Conservation (phyloP, 1,139 yeast genomes). For the Diutina mesorugosa region DNA sequence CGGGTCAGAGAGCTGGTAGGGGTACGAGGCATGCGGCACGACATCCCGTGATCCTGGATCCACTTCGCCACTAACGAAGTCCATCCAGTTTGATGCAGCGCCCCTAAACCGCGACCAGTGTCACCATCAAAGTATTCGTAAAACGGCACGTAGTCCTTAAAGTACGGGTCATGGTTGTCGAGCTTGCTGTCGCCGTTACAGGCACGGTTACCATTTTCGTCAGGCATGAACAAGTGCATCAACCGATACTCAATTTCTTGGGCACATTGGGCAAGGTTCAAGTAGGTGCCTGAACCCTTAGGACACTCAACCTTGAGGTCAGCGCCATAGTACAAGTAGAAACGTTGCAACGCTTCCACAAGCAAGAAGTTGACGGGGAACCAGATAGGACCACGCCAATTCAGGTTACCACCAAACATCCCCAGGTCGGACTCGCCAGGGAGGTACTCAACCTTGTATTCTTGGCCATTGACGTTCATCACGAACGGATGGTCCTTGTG, state of each 20-base stretch:
- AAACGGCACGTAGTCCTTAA: constrained; percentile 69
- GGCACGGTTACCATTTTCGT: constrained; percentile 62
- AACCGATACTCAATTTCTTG: constrained; percentile 84
- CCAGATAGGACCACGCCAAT: constrained; percentile 99
- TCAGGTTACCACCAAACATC: constrained; percentile 93
- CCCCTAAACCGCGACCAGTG: constrained; percentile 89
- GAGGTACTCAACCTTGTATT: constrained; percentile 64
- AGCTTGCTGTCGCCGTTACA: constrained; percentile 61
- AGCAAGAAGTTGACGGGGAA: constrained; percentile 84
- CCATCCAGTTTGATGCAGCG: constrained; percentile 97
- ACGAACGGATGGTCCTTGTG: constrained; percentile 81
- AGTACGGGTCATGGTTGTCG: constrained; percentile 58
- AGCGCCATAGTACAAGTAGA: constrained; percentile 83
- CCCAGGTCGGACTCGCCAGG: constrained; percentile 95
- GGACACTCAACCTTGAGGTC: constrained; percentile 85
- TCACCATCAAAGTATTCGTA: constrained; percentile 93
- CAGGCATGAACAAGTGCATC: constrained; percentile 67
- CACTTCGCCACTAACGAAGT: constrained; percentile 88
- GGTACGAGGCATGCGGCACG: constrained; percentile 41
- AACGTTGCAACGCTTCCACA: constrained; percentile 82
- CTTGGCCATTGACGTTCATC: constrained; percentile 75
- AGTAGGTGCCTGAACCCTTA: constrained; percentile 65
- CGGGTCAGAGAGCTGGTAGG: constrained; percentile 32
- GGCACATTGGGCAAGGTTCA: constrained; percentile 86
- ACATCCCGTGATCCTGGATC: constrained; percentile 82